Conservation (phyloP, 83 land plant species). For the Picea mariana region DNA sequence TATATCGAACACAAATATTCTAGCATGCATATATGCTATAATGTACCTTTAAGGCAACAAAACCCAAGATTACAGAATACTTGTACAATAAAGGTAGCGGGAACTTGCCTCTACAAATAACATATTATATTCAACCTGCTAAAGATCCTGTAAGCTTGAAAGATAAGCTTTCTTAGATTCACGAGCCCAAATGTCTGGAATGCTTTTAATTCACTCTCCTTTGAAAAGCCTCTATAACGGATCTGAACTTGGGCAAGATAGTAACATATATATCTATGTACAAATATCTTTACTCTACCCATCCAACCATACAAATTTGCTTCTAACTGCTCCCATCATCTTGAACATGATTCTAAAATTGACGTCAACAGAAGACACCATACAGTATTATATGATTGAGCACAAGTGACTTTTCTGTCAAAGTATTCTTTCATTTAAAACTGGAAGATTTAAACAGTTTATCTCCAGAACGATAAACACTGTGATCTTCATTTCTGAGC, state of each 20-base stretch:
- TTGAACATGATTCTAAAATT: neutral
- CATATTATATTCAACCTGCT: neutral
- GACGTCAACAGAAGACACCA: neutral
- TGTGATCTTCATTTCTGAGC: neutral
- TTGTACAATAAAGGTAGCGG: constrained; percentile 7
- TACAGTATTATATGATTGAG: neutral
- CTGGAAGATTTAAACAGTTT: neutral
- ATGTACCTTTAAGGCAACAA: neutral
- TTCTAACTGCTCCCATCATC: neutral
- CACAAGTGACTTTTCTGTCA: neutral
- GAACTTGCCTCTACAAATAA: neutral
- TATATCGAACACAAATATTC: neutral
- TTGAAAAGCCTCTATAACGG: neutral
- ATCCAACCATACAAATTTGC: neutral
- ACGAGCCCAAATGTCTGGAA: neutral
- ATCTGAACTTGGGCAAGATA: neutral
- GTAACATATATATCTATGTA: neutral
- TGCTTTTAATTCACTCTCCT: neutral
- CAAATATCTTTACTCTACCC: neutral
- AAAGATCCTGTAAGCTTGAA: neutral
- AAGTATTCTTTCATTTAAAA: neutral
- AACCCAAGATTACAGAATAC: constrained; percentile 7
- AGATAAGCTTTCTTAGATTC: constrained; percentile 1
- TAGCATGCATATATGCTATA: neutral
- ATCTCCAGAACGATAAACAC: neutral